phyloP scores from a whole-genome alignment of 192 early-diverging fungal genomes.

The Coemansia erecta region DNA sequence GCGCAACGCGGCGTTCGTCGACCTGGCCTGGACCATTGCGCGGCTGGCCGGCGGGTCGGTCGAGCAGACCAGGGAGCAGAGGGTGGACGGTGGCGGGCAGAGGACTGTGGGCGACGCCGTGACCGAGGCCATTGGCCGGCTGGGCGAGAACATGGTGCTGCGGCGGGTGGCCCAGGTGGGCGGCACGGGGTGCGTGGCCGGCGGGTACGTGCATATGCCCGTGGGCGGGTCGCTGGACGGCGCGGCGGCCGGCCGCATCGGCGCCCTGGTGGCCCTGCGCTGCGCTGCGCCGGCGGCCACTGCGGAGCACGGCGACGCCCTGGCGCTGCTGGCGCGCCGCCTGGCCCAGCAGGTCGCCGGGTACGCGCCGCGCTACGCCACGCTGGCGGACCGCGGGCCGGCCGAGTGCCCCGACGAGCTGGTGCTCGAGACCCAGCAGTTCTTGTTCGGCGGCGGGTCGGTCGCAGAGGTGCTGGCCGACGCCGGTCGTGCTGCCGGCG shows the following conservation, averaged over 20 bases:
- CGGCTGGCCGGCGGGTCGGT: conserved; percentile 7
- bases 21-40: conserved; percentile 57
- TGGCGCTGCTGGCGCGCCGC: conserved; percentile 64
- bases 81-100: neutral
- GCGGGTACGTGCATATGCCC: conserved; percentile 76
- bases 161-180: conserved; percentile 58
- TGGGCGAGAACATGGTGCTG: conserved; percentile 87
- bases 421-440: conserved; percentile 70
- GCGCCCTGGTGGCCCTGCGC: conserved; percentile 67
- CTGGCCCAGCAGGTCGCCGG: conserved; percentile 88
- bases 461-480: conserved; percentile 61
- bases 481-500: conserved; percentile 39
- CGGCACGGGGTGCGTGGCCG: conserved; percentile 33
- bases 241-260: conserved; percentile 71
- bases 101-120: conserved; percentile 45
- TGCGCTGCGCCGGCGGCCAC: conserved; percentile 5
- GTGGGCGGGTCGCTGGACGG: conserved; percentile 14
- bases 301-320: conserved; percentile 16
- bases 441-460: conserved; percentile 71
- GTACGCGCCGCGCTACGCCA: conserved; percentile 62
- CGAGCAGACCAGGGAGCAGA: neutral
- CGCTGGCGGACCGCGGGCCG: conserved; percentile 35
- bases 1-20: conserved; percentile 72
- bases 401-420: conserved; percentile 18
- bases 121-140: conserved; percentile 74